Evolutionary conservation across 1,284 basidiomycete species (phyloP), one percentile per base, ranked within the genome.

Genomic region (Cutaneotrichosporon cavernicola): DNA sequence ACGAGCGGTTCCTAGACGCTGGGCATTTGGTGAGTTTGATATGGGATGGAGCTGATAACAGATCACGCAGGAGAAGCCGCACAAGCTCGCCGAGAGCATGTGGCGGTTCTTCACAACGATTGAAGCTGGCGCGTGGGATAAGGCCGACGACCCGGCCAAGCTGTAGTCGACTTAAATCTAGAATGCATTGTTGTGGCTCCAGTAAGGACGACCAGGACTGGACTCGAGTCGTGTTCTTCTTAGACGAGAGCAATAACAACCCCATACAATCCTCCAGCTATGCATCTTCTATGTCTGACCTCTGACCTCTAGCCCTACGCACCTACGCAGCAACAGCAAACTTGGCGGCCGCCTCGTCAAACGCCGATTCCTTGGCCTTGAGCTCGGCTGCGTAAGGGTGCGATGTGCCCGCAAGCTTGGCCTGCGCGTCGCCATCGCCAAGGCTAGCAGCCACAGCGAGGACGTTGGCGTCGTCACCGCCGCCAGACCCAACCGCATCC

Each of bases 381-480:
- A 80, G 67, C 61, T 79, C 76, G 2, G 71, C 22, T 4, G 76
- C 75, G 58, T 74, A 71, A 0, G 80, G 80, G 68, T 81, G 79
- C 31, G 56, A 32, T 16, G 78, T 72, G 1, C 71, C 71, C 5
- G 66, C 64, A 26, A 81, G 71, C 66, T 77, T 74, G 36, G 81
- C 83, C 83, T 87, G 89, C 34, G 87, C 78, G 47, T 87, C 77
- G 7, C 74, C 72, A 18, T 84, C 81, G 5, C 85, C 86, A 32
- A 93, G 80, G 13, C 88, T 86, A 1, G 86, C 82, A 0, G 86
- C 89, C 46, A 91, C 89, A 4, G 89, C 89, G 47, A 91, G 81
- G 6, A 91, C 85, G 74, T 92, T 89, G 57, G 84, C 82, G 69
- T 89, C 85, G 40, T 80, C 82, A 64, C 81, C 82, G 1, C 81